Evolutionary conservation across 192 early-diverging fungal species (phyloP), one percentile per base, ranked within the genome.

Genomic region (Podila epigama): DNA sequence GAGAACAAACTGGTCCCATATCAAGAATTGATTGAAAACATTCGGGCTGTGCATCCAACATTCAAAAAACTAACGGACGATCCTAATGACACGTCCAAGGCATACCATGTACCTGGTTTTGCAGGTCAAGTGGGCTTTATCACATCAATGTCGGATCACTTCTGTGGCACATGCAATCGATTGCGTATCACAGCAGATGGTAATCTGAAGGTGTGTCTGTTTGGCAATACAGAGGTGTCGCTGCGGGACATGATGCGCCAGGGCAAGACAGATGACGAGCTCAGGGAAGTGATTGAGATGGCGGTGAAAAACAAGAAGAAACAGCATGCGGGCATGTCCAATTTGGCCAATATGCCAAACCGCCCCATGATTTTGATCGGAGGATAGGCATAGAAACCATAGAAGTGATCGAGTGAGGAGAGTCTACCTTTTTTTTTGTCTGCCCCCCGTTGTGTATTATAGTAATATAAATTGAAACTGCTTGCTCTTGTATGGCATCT

Each of bases 131-230:
- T 99, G 81, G 97, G 97, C 0, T 99, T 97, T 70, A 97, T 99
- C 55, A 95, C 95, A 4, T 96, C 95, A 2, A 99, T 99, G 97
- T 94, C 95, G n/a, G 89, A 96, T 39, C 93, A 97, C 59, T 99
- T 99, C 62, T 99, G 96, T 83, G 86, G 90, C 5, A 93, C 95
- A 1, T 99, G 97, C 78, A 97, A 96, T 70, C 89, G 97, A 20
- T 80, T 99, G 37, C 91, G 97, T 9, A 86, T 99, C 41, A 89
- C 95, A 22, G 95, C 97, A 2, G 95, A 99, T 72, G 97, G 97
- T 5, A 96, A 94, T 67, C 78, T 99, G 59, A 99, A 99, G 72
- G 85, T 87, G 35, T 98, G 97, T 58, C 69, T 98, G 27, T 98
- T 98, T 88, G 97, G 97, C 1, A 95, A 96, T 68, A 79, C 91